Evolutionary conservation across 2,329 filamentous ascomycete species (phyloP).

Genomic region (Fusarium musae): DNA sequence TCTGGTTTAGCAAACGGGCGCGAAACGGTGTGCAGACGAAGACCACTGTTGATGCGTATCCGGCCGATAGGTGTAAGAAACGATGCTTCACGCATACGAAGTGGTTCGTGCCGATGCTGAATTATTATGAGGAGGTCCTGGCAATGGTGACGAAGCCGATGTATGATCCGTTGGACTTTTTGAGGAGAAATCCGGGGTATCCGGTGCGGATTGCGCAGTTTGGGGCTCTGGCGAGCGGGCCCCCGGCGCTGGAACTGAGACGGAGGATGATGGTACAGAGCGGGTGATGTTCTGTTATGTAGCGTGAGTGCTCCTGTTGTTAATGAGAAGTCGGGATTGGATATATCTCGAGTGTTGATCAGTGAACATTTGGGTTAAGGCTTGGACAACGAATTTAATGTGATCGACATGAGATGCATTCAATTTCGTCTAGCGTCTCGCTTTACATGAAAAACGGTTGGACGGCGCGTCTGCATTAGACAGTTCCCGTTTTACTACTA

Average conservation of each 20-base stretch:
- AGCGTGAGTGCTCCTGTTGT: neutral
- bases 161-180: neutral
- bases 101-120: neutral
- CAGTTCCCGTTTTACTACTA: neutral
- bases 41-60: neutral
- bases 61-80: neutral
- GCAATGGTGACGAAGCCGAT: neutral
- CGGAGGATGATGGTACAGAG: no score
- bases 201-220: neutral
- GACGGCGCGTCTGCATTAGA: neutral
- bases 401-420: neutral
- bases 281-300: neutral
- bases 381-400: neutral
- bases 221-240: neutral
- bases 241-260: rapidly evolving
- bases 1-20: neutral
- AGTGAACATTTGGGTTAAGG: neutral
- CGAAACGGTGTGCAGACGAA: neutral
- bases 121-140: neutral
- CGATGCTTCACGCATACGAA: neutral
- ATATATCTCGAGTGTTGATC: neutral
- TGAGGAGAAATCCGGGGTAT: neutral
- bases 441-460: neutral
- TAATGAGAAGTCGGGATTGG: neutral
- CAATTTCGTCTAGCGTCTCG: neutral